phyloP scores from a whole-genome alignment of 176 grass and related monocot genomes.

The Alopecurus myosuroides region DNA sequence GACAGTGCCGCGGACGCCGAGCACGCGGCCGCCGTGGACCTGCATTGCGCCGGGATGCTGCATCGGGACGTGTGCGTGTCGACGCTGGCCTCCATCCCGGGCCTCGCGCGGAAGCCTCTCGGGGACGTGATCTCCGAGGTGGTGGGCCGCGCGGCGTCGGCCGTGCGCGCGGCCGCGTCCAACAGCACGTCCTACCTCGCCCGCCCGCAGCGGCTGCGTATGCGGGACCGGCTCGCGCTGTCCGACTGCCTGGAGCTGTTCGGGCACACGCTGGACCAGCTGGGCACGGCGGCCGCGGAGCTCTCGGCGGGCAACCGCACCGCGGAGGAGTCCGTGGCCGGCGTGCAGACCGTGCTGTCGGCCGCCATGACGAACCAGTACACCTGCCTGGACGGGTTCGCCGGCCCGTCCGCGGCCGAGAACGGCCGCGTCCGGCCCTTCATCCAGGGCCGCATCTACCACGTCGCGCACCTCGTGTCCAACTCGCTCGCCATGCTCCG shows the following conservation, averaged over 20 bases:
- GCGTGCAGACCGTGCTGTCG: constrained; percentile 69
- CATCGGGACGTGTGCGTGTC: constrained; percentile 57
- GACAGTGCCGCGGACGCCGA: background rate
- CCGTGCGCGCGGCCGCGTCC: too few relatives aligned
- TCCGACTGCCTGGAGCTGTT: constrained; percentile 76
- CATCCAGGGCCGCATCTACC: constrained; percentile 77
- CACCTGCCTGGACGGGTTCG: constrained; percentile 81
- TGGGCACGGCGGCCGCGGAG: constrained; percentile 34
- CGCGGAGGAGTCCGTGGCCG: constrained; percentile 21
- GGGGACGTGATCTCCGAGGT: constrained; percentile 45
- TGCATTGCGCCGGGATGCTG: constrained; percentile 69
- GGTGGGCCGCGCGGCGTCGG: constrained; percentile 37
- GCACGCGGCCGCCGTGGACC: constrained; percentile 32
- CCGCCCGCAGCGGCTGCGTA: too few relatives aligned
- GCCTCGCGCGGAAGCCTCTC: constrained; percentile 32
- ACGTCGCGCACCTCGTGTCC: constrained; percentile 66
- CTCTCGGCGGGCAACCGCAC: constrained; percentile 33
- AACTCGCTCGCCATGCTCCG: constrained; percentile 85
- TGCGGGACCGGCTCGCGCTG: constrained; percentile 58
- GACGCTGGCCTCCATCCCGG: constrained; percentile 36
- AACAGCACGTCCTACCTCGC: constrained; percentile 74
- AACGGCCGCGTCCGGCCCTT: constrained; percentile 58
- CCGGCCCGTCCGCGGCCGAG: constrained; percentile 29
- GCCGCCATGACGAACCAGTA: constrained; percentile 86
- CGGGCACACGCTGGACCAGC: constrained; percentile 58